Evolutionary conservation across 208 protist species (phyloP).

Genomic region (Leishmania amazonensis): DNA sequence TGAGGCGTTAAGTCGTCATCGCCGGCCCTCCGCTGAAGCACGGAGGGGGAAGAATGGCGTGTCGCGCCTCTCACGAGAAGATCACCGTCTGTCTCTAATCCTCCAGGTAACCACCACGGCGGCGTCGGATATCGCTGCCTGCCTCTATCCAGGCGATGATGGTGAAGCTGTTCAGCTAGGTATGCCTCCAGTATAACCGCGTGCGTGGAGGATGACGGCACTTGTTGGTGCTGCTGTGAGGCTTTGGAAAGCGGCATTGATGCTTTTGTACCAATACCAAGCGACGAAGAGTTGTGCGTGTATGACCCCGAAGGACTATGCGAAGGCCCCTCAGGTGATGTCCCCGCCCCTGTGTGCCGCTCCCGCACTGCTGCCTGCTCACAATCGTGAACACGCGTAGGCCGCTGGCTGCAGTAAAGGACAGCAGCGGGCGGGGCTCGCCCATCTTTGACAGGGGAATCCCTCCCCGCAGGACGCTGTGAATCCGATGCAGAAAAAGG

Average conservation of each 20-base stretch:
- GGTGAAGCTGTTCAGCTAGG: neutral
- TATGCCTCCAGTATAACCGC: neutral
- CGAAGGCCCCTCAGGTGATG: neutral
- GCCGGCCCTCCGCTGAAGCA: neutral
- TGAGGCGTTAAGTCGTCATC: neutral
- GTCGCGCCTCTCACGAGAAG: neutral
- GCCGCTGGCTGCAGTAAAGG: neutral
- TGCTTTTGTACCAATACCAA: neutral
- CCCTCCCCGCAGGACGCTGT: neutral
- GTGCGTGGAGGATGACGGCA: slow-evolving; percentile 1
- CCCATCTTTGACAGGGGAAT: neutral
- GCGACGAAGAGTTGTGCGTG: neutral
- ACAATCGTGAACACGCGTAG: neutral
- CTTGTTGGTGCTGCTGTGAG: neutral
- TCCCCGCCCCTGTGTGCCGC: neutral
- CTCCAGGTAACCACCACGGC: slow-evolving; percentile 10
- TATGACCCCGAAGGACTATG: neutral
- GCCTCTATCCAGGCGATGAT: neutral
- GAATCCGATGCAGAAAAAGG: neutral
- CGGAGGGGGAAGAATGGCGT: neutral
- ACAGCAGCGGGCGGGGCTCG: neutral
- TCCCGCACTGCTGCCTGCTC: neutral
- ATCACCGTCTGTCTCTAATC: neutral
- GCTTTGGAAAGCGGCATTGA: neutral
- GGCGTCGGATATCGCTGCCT: slow-evolving; percentile 2